These are phyloP conservation scores for Patellifolia procumbens DNA, from an alignment of 179 eudicot species.

Conservation along the genomic window DNA sequence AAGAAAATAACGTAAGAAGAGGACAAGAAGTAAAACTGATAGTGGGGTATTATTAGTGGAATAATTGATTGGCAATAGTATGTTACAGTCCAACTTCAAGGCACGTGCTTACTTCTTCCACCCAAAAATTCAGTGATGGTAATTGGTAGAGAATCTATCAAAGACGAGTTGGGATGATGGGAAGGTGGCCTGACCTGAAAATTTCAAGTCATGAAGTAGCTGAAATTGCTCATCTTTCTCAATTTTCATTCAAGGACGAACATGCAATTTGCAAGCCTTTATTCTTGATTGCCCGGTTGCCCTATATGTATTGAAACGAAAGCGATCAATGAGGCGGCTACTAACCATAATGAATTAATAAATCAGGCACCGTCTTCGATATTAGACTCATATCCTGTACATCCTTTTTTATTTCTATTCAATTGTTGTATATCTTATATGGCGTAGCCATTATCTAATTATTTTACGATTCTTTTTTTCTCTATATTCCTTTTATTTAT, in stretches of 20 bases:
- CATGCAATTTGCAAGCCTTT: slow-evolving; percentile 2
- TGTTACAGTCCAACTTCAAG: slow-evolving; percentile 11
- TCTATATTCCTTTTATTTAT: too few relatives aligned
- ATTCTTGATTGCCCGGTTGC: not conserved
- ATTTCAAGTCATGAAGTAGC: slow-evolving; percentile 22
- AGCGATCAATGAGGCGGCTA: not conserved
- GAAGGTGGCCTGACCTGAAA: slow-evolving; percentile 30
- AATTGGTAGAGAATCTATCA: not conserved
- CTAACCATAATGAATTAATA: too few relatives aligned
- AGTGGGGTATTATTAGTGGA: not conserved
- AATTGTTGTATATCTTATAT: too few relatives aligned
- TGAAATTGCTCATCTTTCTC: slow-evolving; percentile 13
- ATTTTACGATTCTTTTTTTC: too few relatives aligned
- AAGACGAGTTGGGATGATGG: not conserved
- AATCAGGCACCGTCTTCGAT: too few relatives aligned
- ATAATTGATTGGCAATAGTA: not conserved
- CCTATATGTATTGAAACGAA: not conserved
- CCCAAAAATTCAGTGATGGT: not conserved
- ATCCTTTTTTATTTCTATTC: too few relatives aligned
- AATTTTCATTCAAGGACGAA: not conserved
- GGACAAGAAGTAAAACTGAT: not conserved
- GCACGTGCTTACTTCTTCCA: slow-evolving; percentile 27
- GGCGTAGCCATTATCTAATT: too few relatives aligned
- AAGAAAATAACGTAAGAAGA: not conserved
- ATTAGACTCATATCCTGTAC: too few relatives aligned